Evolutionary conservation across 2,329 filamentous ascomycete species (phyloP), one percentile per base, ranked within the genome.

Genomic region (Aspergillus neotritici): DNA sequence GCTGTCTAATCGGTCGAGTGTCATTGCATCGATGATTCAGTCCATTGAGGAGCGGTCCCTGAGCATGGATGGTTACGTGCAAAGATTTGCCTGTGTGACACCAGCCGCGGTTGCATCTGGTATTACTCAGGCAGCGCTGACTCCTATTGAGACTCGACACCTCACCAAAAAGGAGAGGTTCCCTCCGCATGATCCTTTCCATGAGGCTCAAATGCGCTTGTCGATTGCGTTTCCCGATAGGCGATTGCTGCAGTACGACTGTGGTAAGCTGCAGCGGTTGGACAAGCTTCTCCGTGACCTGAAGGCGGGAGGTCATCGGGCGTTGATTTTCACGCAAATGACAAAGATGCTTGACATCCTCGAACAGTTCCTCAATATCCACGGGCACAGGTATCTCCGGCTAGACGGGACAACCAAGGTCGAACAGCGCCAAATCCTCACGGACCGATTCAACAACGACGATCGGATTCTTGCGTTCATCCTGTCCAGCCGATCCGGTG

Each of bases 281-380:
- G 93, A 94, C 58, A 83, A 83, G 48, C 77, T 98, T 2, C 77
- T 98, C 11, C 85, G 93, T 8, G 83, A 86, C 49, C 76, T 98
- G 6, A 90, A 97, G 67, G 80, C 86, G 2, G 89, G 88, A 31
- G 89, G 90, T 1, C 93, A 97, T 60, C 87, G 94, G 6, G 93
- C 89, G 8, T 75, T 99, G 39, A 98, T 99, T 63, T 99, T 99
- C 67, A 97, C 94, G 0, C 93, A 99, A 61, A 98, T 99, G 93
- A 97, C 93, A 36, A 95, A 94, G 64, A 93, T 97, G 35, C 77
- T 99, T 13, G 91, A 99, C 64, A 94, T 99, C 43, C 76, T 99
- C 2, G 93, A 99, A 65, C 89, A 93, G 55, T 98, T 98, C 62
- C 79, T 98, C 54, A 97, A 96, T 61, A 96, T 98, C 39, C 91